A percentile compares a stretch with the other conserved stretches of the same genome.
Conservation (phyloP, 2,329 filamentous ascomycete species). For the Plectosphaerella sp. region DNA sequence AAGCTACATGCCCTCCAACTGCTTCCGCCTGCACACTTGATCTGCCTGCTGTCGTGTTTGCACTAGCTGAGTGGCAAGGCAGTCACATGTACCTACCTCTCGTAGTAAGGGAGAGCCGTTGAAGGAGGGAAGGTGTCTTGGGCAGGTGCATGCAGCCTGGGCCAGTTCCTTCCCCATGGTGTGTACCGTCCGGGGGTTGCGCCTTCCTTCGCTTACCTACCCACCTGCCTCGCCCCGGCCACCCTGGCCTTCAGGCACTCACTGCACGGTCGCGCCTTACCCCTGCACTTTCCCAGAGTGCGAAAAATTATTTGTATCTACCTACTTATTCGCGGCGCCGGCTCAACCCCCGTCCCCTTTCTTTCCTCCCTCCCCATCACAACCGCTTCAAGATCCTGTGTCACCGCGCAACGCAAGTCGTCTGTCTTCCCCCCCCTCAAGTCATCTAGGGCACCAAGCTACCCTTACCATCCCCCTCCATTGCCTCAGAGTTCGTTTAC, state of each 20-base stretch:
- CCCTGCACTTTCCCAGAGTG: slow-evolving; percentile 7
- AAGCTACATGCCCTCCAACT: too few relatives aligned
- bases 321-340: slow-evolving; percentile 10
- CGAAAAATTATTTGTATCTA: slow-evolving; percentile 34
- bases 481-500: slow-evolving; percentile 67
- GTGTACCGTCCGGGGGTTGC: not conserved
- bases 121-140: too few relatives aligned
- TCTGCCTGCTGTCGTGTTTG: too few relatives aligned
- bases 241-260: not conserved
- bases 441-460: slow-evolving; percentile 83
- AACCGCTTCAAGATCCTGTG: slow-evolving; percentile 36
- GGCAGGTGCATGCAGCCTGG: too few relatives aligned
- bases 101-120: too few relatives aligned
- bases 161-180: too few relatives aligned
- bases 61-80: too few relatives aligned
- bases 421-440: slow-evolving; percentile 33
- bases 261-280: slow-evolving; percentile 2
- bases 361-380: slow-evolving; percentile 33
- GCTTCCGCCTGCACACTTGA: too few relatives aligned
- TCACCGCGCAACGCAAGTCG: slow-evolving; percentile 43
- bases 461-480: slow-evolving; percentile 69
- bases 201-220: not conserved
- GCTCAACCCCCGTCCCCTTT: slow-evolving; percentile 21
- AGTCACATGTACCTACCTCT: too few relatives aligned
- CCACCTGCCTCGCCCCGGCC: slow-evolving; percentile 1